A percentile compares a stretch with the other conserved stretches of the same genome.
phyloP scores from a whole-genome alignment of 176 grass and related monocot genomes.

The Hordeum marinum region DNA sequence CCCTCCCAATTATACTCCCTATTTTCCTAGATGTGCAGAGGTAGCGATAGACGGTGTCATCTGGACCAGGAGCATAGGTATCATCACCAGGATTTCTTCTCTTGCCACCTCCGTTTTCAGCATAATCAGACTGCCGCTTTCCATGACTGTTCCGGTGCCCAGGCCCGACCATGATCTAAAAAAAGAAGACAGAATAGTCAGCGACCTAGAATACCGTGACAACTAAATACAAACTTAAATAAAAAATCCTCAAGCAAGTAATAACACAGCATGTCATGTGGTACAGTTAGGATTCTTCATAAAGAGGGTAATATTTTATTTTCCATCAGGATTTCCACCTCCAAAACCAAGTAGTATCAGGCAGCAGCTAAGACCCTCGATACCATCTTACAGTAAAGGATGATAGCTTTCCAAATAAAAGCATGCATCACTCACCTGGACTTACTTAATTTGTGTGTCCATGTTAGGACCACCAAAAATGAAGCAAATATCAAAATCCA shows the following conservation, averaged over 20 bases:
- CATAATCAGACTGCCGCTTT: slow-evolving; percentile 73
- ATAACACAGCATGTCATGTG: background rate
- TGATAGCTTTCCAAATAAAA: background rate
- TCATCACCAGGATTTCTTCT: slow-evolving; percentile 85
- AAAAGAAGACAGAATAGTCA: slow-evolving; percentile 24
- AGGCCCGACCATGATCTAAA: slow-evolving; percentile 57
- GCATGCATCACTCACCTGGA: background rate
- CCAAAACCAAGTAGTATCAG: background rate
- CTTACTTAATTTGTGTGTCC: background rate
- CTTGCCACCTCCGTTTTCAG: slow-evolving; percentile 78
- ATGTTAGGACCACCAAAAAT: background rate
- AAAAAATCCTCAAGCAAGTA: background rate
- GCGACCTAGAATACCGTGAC: background rate
- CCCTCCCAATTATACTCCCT: slow-evolving; percentile 90
- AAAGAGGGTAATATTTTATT: background rate
- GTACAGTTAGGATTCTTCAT: background rate
- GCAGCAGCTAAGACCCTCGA: background rate
- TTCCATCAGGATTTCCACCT: background rate
- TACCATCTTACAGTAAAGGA: background rate
- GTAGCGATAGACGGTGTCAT: slow-evolving; percentile 83
- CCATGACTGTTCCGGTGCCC: slow-evolving; percentile 73
- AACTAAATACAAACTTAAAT: background rate
- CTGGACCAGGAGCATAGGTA: slow-evolving; percentile 74
- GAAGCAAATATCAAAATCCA: background rate
- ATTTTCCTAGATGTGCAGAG: slow-evolving; percentile 86